Base-by-base conservation (phyloP, 805 yeast species). In the Komagataella phaffii region DNA sequence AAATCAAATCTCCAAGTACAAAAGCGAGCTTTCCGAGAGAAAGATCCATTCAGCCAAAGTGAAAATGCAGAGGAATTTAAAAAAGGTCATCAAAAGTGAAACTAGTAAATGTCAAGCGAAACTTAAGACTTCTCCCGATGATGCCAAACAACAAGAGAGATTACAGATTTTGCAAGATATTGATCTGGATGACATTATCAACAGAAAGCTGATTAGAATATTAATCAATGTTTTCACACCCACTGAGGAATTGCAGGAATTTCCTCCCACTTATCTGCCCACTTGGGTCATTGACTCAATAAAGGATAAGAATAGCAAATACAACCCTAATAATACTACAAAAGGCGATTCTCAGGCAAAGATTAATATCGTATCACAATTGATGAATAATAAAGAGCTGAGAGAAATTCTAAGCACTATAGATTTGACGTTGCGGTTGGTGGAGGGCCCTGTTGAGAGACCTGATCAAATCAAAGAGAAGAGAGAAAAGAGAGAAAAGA, bases 311-410 rank as follows among this genome's bases (percentile, higher is more conserved):
- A 56, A 61, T 3, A 43, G 63, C 50, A 46, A 63, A 49, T 57
- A 57, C 17, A 76, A 80, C 57, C 84, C 86, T 1, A 66, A 73
- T 45, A 64, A 68, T 40, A 79, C 71, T 53, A 72, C 72, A 61
- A 72, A 67, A 47, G 57, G 59, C 2, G 62, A 72, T 59, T 66
- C 76, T 44, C 68, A 67, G 55, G 65, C 55, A 6, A 50, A 72
- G 44, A 79, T 81, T 59, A 72, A 69, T 51, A 58, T 72, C 48
- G 63, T 81, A 51, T 76, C 83, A 3, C 70, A 61, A 50, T 48
- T 77, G 14, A 76, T 74, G 71, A 76, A 77, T 55, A 66, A 65
- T 56, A 69, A 69, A 54, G 57, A 61, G 7, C 57, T 75, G n/a
- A 71, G 70, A 55, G 60, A 60, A 44, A 46, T 67, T 51, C 57